Evolutionary conservation across 2,329 filamentous ascomycete species (phyloP).

Genomic region (Beauveria scarabaeidicola): DNA sequence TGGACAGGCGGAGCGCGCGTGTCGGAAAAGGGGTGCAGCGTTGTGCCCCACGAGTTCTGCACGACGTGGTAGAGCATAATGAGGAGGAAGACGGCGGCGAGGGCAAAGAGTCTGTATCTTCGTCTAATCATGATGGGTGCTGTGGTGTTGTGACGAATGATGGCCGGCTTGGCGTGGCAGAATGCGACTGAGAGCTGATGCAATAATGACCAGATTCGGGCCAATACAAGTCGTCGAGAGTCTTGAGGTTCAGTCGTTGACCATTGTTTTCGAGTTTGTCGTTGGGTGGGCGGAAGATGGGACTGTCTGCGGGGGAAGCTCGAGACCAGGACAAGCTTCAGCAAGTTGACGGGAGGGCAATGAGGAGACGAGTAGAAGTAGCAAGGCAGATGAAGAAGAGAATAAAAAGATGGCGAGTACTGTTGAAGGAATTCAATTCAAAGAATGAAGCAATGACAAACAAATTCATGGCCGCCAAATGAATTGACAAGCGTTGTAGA

Average conservation of each 20-base stretch:
- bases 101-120: constrained; percentile 52
- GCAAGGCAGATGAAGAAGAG: neutral
- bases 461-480: neutral
- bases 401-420: no score
- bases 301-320: neutral
- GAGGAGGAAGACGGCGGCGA: constrained; percentile 46
- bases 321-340: neutral
- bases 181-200: neutral
- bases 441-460: neutral
- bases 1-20: constrained; percentile 5
- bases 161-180: neutral
- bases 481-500: neutral
- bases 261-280: neutral
- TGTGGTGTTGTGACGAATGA: neutral
- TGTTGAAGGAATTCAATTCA: no score
- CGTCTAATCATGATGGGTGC: constrained; percentile 46
- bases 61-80: constrained; percentile 45
- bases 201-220: neutral
- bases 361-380: neutral
- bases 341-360: neutral
- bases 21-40: neutral
- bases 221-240: neutral
- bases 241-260: neutral
- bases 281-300: neutral
- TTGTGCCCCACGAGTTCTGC: constrained; percentile 31